A percentile compares a stretch with the other conserved stretches of the same genome.
Evolutionary conservation across 352 stramenopile species (phyloP).

Genomic region (Phytopythium boreale): DNA sequence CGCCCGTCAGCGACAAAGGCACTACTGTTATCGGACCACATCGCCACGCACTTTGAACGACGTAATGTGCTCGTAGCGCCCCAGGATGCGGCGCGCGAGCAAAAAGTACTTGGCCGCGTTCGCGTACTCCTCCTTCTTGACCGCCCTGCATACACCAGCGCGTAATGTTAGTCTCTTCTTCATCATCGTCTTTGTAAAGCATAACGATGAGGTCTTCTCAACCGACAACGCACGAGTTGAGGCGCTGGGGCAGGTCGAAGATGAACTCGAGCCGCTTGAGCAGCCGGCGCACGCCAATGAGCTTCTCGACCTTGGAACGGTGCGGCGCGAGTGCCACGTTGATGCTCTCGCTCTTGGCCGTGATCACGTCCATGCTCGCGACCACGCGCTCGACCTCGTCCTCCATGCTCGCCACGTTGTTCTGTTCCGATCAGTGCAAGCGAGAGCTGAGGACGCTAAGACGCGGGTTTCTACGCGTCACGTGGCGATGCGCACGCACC

Average conservation of each 20-base stretch:
- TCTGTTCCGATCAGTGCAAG: conserved; percentile 21
- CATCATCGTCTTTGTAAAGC: too few relatives aligned
- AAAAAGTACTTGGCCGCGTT: conserved; percentile 88
- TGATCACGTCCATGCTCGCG: conserved; percentile 88
- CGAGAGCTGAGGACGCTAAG: too few relatives aligned
- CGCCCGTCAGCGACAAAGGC: not conserved
- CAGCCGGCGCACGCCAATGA: conserved; percentile 94
- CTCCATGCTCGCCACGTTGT: conserved; percentile 91
- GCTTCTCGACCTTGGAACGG: conserved; percentile 93
- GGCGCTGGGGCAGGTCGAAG: conserved; percentile 93
- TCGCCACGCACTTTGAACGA: conserved; percentile 72
- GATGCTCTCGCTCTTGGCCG: conserved; percentile 78
- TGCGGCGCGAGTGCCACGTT: conserved; percentile 86
- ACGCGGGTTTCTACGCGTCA: too few relatives aligned
- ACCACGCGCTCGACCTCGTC: conserved; percentile 85
- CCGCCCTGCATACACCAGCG: conserved; percentile 26
- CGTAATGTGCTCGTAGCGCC: conserved; percentile 86
- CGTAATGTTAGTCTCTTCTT: not conserved
- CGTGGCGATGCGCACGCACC: conserved; percentile 18
- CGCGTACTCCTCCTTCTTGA: conserved; percentile 87
- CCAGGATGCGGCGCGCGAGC: conserved; percentile 81
- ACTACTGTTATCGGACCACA: too few relatives aligned
- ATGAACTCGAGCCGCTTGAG: conserved; percentile 97
- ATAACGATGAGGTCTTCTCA: too few relatives aligned
- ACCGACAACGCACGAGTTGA: conserved; percentile 44